Base-by-base conservation (phyloP, 306 rosid genomes). In the Elaeagnus macrophylla region DNA sequence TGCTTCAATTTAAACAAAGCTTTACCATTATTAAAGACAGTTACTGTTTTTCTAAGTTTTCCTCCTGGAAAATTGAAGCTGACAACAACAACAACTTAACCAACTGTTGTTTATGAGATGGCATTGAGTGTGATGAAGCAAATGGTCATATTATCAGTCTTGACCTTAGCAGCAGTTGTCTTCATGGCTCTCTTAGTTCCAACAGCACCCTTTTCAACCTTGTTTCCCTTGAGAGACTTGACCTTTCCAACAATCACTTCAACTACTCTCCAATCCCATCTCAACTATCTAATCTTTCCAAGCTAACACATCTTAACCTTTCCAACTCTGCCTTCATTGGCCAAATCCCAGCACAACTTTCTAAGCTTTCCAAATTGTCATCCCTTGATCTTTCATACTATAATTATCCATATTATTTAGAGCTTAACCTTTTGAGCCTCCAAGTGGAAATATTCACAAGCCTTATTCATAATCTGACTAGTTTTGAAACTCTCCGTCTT, bases 201-300 rank as follows among this genome's bases (percentile, higher is more conserved):
- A 62, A 1, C 16, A 62, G 51, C 36, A 62, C 18, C 8, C 44
- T 62, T 19, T 62, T 62, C 40, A 8, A 11, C 0, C 67, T 65
- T 5, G 63, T 59, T 59, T 39, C 65, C n/a, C 42, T 71, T 61
- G 63, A 48, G 35, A 64, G 12, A 9, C 71, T 71, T n/a, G 43
- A 32, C 52, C 71, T 71, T 13, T 36, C 71, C 1, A 14, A 17
- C 39, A 71, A 71, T 20, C 8, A 64, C 48, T 71, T 71, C 48
- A 65, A 10, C 10, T n/a, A 0, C 47, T 71, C 76, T 3, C 5
- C 47, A 48, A 65, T 71, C 20, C 67, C 71, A 43, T 7, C 48
- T 10, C 25, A 41, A 7, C 32, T 71, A 32, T 62, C 54, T 1
- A 45, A 48, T 15, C 62, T 71, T 40, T 16, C 37, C 1, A 56